These are phyloP conservation scores for Waltergamsia citrina DNA, from an alignment of 2,329 filamentous ascomycete species.

Conservation along the genomic window DNA sequence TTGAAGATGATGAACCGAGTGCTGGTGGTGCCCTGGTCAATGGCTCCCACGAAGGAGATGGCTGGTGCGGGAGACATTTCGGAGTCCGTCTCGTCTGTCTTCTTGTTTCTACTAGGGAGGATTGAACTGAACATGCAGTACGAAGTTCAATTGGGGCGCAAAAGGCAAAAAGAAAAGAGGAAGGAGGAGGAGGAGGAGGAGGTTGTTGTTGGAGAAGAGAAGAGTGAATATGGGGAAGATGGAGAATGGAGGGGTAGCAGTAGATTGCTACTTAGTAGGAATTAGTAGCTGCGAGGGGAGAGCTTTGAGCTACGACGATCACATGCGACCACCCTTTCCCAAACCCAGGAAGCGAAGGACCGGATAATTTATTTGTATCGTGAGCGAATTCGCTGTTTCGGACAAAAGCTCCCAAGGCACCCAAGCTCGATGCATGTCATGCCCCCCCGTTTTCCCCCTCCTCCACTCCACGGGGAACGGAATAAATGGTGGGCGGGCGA, in stretches of 20 bases:
- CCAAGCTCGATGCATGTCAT: too few relatives aligned
- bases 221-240: neutral
- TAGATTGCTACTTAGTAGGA: neutral
- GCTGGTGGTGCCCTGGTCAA: slow-evolving; percentile 74
- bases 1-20: slow-evolving; percentile 84
- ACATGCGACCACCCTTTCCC: too few relatives aligned
- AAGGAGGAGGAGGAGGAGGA: slow-evolving; percentile 1
- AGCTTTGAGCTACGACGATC: too few relatives aligned
- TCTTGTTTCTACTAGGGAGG: slow-evolving; percentile 6
- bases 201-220: neutral
- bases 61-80: slow-evolving; percentile 19
- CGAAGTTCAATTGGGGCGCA: slow-evolving; percentile 5
- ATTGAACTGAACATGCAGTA: slow-evolving; percentile 14
- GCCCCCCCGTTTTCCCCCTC: too few relatives aligned
- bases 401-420: too few relatives aligned
- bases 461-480: too few relatives aligned
- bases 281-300: neutral
- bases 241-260: neutral
- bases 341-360: too few relatives aligned
- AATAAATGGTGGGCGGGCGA: too few relatives aligned
- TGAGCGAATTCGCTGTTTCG: too few relatives aligned
- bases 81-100: slow-evolving; percentile 8
- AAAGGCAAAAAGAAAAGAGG: slow-evolving; percentile 4
- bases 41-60: slow-evolving; percentile 56
- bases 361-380: too few relatives aligned